Evolutionary conservation across 75 land plant genomes (phyloP).

Genomic region (Azolla pinnata): DNA sequence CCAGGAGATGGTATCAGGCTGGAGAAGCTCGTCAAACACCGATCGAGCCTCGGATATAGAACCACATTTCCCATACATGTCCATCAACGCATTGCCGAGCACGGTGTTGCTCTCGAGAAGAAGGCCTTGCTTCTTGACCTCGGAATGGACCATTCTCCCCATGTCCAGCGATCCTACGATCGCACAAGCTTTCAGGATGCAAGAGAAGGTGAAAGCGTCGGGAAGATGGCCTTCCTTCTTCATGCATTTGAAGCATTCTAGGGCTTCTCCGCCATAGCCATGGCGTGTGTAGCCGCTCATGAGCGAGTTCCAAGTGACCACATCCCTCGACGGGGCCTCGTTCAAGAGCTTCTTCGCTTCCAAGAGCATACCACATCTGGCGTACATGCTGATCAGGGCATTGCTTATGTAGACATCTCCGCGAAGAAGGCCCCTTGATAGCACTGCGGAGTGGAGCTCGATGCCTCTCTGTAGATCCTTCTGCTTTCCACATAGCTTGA

Average conservation of each 20-base stretch:
- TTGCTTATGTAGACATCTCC: not conserved
- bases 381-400: not conserved
- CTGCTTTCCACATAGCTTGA: not conserved
- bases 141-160: conserved; percentile 8
- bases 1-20: conserved; percentile 50
- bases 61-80: conserved; percentile 54
- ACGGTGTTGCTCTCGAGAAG: conserved; percentile 15
- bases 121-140: not conserved
- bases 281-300: conserved; percentile 13
- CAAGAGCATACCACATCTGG: not conserved
- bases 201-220: conserved; percentile 5
- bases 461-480: not conserved
- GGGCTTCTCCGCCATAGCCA: conserved; percentile 14
- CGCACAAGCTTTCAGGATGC: conserved; percentile 17
- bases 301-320: conserved; percentile 19
- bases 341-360: conserved; percentile 8
- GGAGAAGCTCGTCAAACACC: conserved; percentile 20
- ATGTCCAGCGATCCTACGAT: not conserved
- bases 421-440: not conserved
- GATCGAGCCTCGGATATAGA: conserved; percentile 27
- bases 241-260: conserved; percentile 8
- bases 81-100: conserved; percentile 38
- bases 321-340: conserved; percentile 2
- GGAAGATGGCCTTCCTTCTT: conserved; percentile 4
- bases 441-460: not conserved